Conservation (phyloP, 202 grass and related monocot genomes). For the Schoenoplectus triqueter region DNA sequence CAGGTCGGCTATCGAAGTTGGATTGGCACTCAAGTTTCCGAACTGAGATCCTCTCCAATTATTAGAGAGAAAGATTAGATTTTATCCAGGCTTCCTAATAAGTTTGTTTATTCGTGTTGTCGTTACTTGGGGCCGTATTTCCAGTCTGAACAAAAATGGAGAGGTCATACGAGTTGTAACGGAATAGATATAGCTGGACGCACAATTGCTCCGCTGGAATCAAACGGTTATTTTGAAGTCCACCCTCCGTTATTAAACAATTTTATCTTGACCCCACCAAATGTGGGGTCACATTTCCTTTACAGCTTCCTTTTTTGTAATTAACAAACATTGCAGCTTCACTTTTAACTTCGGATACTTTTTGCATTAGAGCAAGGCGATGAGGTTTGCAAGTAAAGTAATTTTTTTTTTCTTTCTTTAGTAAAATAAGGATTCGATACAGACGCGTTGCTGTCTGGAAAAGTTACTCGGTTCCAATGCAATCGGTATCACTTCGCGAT, state of each 20-base stretch:
- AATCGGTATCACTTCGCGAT: constrained; percentile 2
- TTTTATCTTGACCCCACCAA: neutral
- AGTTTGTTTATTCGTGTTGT: neutral
- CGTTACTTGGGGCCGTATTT: neutral
- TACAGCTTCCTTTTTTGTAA: constrained; percentile 4
- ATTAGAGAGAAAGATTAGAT: neutral
- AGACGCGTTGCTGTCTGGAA: neutral
- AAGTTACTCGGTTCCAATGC: neutral
- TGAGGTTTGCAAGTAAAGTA: neutral
- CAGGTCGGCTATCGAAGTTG: neutral
- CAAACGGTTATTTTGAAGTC: constrained; percentile 18
- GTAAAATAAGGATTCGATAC: neutral
- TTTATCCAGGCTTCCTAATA: neutral
- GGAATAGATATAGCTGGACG: constrained; percentile 25
- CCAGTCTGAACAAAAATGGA: neutral
- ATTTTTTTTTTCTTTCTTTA: neutral
- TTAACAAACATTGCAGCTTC: neutral
- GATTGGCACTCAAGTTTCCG: neutral
- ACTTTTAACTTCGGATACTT: neutral
- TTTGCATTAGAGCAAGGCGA: neutral
- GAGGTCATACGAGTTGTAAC: neutral
- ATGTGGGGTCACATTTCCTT: neutral
- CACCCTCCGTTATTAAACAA: neutral
- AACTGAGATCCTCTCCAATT: neutral
- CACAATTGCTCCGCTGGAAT: neutral